Conservation (phyloP, 495 filamentous ascomycete species). For the Penicillium robsamsonii region DNA sequence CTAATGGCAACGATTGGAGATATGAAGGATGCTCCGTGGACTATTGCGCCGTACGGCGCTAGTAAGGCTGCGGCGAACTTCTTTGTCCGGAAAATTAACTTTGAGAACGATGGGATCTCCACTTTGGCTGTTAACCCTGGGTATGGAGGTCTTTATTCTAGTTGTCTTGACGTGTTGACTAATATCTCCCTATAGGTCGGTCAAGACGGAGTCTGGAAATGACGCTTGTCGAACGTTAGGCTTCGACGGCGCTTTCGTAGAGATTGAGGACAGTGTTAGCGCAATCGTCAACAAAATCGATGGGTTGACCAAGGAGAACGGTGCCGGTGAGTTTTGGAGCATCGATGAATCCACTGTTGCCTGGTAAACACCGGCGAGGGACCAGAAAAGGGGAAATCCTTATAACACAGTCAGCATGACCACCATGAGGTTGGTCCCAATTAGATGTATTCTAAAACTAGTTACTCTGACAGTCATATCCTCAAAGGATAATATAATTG, state of each 20-base stretch:
- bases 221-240: neutral
- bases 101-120: constrained; percentile 32
- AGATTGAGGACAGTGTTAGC: neutral
- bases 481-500: no score
- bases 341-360: neutral
- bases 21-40: neutral
- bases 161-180: neutral
- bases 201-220: neutral
- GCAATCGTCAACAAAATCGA: constrained; percentile 6
- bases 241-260: neutral
- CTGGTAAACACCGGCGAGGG: neutral
- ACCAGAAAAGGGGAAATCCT: no score
- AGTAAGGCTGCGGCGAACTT: constrained; percentile 36
- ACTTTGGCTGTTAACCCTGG: constrained; percentile 25
- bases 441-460: no score
- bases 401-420: no score
- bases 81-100: constrained; percentile 30
- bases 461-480: no score
- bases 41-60: constrained; percentile 31
- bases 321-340: neutral
- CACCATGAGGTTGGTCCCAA: no score
- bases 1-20: neutral
- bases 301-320: constrained; percentile 5
- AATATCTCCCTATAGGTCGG: neutral
- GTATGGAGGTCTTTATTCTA: neutral